Evolutionary conservation across 441 rosid species (phyloP).

Genomic region (Raphanus hybrid): DNA sequence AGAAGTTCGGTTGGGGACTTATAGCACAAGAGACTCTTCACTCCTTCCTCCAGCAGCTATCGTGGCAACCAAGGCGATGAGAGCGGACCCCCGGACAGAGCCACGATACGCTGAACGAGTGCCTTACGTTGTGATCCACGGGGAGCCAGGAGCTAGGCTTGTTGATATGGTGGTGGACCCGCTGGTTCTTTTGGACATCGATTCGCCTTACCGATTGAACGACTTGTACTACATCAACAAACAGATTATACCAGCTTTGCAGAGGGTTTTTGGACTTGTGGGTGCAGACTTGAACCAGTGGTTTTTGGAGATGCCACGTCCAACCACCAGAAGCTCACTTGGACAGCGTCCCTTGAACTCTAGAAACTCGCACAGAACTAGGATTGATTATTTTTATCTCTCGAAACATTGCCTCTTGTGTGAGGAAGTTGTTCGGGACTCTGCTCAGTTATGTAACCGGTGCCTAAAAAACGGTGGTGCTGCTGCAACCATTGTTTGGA

Average conservation of each 20-base stretch:
- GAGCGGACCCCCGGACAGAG: constrained; percentile 84
- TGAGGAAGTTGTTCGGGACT: constrained; percentile 81
- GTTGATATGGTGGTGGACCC: constrained; percentile 99
- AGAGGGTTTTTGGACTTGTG: constrained; percentile 86
- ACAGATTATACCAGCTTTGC: constrained; percentile 96
- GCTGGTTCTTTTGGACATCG: constrained; percentile 72
- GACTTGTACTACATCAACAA: constrained; percentile 88
- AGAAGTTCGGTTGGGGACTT: constrained; percentile 95
- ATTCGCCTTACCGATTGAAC: constrained; percentile 84
- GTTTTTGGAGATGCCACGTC: constrained; percentile 92
- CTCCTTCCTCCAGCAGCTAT: constrained; percentile 94
- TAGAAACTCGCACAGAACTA: constrained; percentile 58
- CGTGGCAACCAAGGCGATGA: constrained; percentile 89
- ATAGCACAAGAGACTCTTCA: constrained; percentile 67
- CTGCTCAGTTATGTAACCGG: constrained; percentile 67
- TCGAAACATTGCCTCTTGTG: constrained; percentile 90
- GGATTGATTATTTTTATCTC: constrained; percentile 89
- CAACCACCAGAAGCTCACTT: constrained; percentile 64
- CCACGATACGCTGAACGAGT: constrained; percentile 93
- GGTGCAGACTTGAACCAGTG: constrained; percentile 83
- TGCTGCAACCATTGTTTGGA: constrained; percentile 70
- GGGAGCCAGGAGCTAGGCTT: constrained; percentile 92
- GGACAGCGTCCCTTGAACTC: constrained; percentile 58
- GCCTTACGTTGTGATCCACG: constrained; percentile 92
- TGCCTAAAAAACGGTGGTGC: constrained; percentile 64